Evolutionary conservation across 1,139 yeast genomes (phyloP).

Genomic region (Pneumocystis murina): DNA sequence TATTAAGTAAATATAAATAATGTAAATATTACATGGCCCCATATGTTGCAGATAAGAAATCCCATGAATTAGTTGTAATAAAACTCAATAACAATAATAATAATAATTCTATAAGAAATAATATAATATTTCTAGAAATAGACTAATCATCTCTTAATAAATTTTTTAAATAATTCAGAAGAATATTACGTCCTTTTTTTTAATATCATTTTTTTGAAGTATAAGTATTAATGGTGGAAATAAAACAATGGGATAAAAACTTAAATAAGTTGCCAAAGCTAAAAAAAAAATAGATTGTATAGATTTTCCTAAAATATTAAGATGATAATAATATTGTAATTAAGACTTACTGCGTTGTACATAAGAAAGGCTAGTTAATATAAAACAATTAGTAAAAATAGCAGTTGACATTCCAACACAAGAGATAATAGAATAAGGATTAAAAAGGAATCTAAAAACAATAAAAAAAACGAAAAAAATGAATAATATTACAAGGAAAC

Average conservation of each 20-base stretch:
- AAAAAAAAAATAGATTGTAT: constrained; percentile 38
- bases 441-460: constrained; percentile 51
- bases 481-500: background rate
- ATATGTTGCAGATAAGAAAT: constrained; percentile 48
- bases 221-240: constrained; percentile 39
- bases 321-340: background rate
- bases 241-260: constrained; percentile 46
- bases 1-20: background rate
- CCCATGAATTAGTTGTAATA: constrained; percentile 32
- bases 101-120: constrained; percentile 25
- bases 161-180: constrained; percentile 10
- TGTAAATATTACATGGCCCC: constrained; percentile 29
- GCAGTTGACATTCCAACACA: constrained; percentile 57
- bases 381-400: constrained; percentile 42
- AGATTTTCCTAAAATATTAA: background rate
- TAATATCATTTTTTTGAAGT: constrained; percentile 7
- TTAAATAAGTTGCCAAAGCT: constrained; percentile 50
- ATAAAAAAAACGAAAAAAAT: constrained; percentile 13
- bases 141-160: constrained; percentile 14
- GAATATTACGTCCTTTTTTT: background rate
- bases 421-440: constrained; percentile 61
- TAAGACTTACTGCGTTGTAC: constrained; percentile 28
- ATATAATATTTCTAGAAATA: constrained; percentile 11
- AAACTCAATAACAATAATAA: constrained; percentile 23
- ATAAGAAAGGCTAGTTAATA: constrained; percentile 39